Percentiles rank a stretch among this genome's conserved stretches.
Evolutionary conservation across 176 grass and related monocot genomes (phyloP).

Genomic region (Dendrocalamus sinicus): DNA sequence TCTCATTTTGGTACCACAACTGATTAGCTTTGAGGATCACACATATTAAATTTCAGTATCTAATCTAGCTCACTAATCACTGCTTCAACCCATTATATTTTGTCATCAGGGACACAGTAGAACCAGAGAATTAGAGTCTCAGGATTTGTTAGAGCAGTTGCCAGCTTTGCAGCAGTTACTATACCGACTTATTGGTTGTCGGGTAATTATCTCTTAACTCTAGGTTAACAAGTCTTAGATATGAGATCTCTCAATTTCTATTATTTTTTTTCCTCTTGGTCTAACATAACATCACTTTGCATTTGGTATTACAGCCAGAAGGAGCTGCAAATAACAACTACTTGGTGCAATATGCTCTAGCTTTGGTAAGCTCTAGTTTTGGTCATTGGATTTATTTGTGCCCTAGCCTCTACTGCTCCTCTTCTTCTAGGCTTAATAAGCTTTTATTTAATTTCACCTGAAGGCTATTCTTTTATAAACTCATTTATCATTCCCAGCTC

Average conservation of each 20-base stretch:
- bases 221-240: not conserved
- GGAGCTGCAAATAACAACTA: constrained; percentile 94
- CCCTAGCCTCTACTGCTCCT: not conserved
- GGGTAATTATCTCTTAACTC: constrained; percentile 57
- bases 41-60: not conserved
- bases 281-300: constrained; percentile 26
- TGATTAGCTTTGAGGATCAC: constrained; percentile 28
- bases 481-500: not conserved
- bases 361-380: constrained; percentile 73
- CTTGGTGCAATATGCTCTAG: constrained; percentile 90
- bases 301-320: constrained; percentile 65
- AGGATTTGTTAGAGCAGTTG: constrained; percentile 90
- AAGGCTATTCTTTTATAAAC: constrained; percentile 4
- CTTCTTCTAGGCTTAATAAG: constrained; percentile 9
- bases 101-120: constrained; percentile 78
- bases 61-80: not conserved
- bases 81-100: constrained; percentile 29
- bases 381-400: constrained; percentile 11
- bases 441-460: not conserved
- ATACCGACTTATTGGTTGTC: constrained; percentile 92
- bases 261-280: not conserved
- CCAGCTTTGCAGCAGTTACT: constrained; percentile 97
- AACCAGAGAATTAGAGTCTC: constrained; percentile 85
- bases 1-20: constrained; percentile 14
- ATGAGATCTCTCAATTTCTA: not conserved